Conservation (phyloP, 176 grass and related monocot species). For the Poa pratensis region DNA sequence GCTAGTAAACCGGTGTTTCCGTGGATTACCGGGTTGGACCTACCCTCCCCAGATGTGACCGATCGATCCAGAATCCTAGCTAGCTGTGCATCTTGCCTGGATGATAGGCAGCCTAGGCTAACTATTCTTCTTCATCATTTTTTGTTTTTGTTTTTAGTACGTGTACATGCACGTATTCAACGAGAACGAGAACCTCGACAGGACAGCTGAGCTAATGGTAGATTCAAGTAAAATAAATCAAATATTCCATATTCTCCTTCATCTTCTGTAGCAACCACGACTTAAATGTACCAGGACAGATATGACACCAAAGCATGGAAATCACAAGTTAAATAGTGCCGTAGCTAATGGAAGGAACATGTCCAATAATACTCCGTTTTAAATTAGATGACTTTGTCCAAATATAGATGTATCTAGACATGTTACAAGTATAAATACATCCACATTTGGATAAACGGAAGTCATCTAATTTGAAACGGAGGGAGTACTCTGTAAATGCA, state of each 20-base stretch:
- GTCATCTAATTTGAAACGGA: no score
- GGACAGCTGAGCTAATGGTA: background rate
- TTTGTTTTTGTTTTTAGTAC: background rate
- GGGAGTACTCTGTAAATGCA: no score
- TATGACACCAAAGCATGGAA: conserved; percentile 1
- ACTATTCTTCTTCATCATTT: background rate
- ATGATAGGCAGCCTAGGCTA: conserved; percentile 1
- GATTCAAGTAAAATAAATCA: background rate
- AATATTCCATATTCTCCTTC: background rate
- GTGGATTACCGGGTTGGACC: background rate
- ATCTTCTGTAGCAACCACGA: background rate
- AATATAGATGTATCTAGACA: no score
- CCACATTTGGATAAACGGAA: no score
- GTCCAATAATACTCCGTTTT: no score
- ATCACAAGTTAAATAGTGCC: background rate
- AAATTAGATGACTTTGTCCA: no score
- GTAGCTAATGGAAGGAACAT: no score
- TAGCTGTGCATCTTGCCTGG: background rate
- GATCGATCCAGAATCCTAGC: background rate
- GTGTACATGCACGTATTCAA: background rate
- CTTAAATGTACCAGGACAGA: background rate
- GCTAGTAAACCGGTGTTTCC: background rate
- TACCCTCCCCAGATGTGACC: conserved; percentile 42
- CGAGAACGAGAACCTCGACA: background rate
- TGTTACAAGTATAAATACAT: no score